Base-by-base conservation (phyloP, 768 basidiomycete species). In the Pleurotus tuber-regium region DNA sequence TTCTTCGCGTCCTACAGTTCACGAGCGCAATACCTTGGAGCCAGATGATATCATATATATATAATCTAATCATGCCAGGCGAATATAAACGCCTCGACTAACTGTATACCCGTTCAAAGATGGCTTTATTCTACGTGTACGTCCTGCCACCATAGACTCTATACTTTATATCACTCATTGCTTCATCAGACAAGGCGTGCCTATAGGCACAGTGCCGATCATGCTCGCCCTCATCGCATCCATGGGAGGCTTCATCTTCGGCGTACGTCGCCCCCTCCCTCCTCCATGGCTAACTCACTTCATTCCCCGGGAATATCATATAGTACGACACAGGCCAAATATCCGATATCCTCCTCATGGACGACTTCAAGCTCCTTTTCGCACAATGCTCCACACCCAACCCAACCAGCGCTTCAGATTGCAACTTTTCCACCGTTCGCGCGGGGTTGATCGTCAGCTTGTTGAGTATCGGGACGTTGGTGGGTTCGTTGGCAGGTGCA, bases 321-420 rank as follows among this genome's bases (percentile, higher is more conserved):
- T 46, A 74, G 70, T 86, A 86, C 57, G 84, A 87, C 63, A 88
- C 85, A 10, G 87, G 87, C 21, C 87, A 89, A 64, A 89, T 91
- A 55, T 83, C 83, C 46, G 85, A 86, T 62, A 86, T 91, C 57
- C 69, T 87, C 23, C 68, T 87, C 65, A 87, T 89, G 85, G 62
- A 75, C 9, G 83, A 87, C 66, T 88, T 88, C 64, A 67, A 76
- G 29, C 66, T 72, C 8, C 81, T 87, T 11, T 89, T 91, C 59
- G 85, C 75, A 1, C 66, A 68, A 12, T 84, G 83, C 59, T 51
- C 63, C 0, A 70, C 66, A 18, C 71, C 69, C 2, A 63, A 68
- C 8, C 72, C 69, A 42, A 64, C 61, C 2, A 57, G 61, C 5
- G 72, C 74, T 2, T n/a, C n/a, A n/a, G n/a, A n/a, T n/a, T 86